Conservation (phyloP, 176 grass and related monocot genomes). For the Ensete glaucum region DNA sequence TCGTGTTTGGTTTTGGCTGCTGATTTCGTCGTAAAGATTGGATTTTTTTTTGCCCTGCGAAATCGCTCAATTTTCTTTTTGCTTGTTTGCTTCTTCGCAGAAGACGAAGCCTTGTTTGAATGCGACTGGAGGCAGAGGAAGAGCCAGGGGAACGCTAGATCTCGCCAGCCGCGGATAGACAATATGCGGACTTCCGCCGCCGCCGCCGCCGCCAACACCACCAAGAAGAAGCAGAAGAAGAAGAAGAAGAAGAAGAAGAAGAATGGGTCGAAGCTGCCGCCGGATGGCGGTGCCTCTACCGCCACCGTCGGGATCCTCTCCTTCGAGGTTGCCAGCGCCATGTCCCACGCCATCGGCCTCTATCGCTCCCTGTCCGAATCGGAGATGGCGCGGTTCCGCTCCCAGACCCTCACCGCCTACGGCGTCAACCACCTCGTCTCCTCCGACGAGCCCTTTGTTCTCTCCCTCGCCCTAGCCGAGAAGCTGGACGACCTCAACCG, state of each 20-base stretch:
- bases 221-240: not conserved
- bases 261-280: conserved; percentile 1
- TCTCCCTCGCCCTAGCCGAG: conserved; percentile 73
- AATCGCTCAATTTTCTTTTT: not conserved
- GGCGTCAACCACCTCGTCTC: conserved; percentile 64
- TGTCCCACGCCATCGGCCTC: conserved; percentile 62
- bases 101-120: not conserved
- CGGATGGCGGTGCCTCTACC: not conserved
- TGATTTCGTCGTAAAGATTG: not conserved
- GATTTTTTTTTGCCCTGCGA: not conserved
- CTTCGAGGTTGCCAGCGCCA: conserved; percentile 82
- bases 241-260: conserved; percentile 61
- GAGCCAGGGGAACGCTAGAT: not conserved
- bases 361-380: conserved; percentile 70
- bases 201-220: conserved; percentile 5
- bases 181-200: conserved; percentile 39
- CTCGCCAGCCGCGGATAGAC: conserved; percentile 40
- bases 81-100: not conserved
- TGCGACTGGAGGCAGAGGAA: not conserved
- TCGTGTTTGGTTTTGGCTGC: not conserved
- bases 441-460: conserved; percentile 57
- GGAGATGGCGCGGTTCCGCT: conserved; percentile 42
- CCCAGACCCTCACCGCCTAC: conserved; percentile 38
- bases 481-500: conserved; percentile 77
- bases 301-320: conserved; percentile 63